Conservation (phyloP, 768 basidiomycete genomes). For the Pisolithus sp. region DNA sequence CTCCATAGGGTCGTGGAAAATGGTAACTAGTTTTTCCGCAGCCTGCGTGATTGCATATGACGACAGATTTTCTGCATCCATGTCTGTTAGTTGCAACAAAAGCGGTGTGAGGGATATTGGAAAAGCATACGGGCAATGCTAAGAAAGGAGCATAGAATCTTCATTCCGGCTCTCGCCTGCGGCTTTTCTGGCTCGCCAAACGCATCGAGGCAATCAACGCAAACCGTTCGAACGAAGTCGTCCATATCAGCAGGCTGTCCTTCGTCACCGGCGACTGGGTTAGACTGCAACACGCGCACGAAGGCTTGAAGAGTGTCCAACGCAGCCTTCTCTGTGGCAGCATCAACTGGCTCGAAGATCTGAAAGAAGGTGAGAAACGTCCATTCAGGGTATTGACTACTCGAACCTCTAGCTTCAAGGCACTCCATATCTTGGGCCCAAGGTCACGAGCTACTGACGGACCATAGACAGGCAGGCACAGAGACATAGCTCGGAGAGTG, state of each 20-base stretch:
- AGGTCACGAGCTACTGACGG: slow-evolving; percentile 48
- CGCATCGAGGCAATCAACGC: slow-evolving; percentile 73
- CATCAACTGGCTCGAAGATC: slow-evolving; percentile 91
- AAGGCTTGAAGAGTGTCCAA: slow-evolving; percentile 65
- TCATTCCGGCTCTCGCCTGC: slow-evolving; percentile 83
- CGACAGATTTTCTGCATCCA: slow-evolving; percentile 55
- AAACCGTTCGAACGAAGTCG: slow-evolving; percentile 67
- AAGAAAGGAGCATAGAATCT: slow-evolving; percentile 72
- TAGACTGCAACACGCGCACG: slow-evolving; percentile 65
- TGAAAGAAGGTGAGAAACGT: slow-evolving; percentile 24
- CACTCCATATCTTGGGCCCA: slow-evolving; percentile 82
- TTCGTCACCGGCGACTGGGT: slow-evolving; percentile 31
- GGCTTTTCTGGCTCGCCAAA: slow-evolving; percentile 90
- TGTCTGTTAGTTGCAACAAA: slow-evolving; percentile 1
- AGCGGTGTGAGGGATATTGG: background rate
- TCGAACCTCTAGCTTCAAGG: slow-evolving; percentile 79
- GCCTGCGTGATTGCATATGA: slow-evolving; percentile 61
- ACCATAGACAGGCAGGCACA: slow-evolving; percentile 85
- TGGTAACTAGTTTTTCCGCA: slow-evolving; percentile 66
- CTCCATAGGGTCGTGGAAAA: slow-evolving; percentile 72
- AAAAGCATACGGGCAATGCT: slow-evolving; percentile 64
- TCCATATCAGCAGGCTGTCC: slow-evolving; percentile 33
- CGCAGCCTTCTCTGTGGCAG: slow-evolving; percentile 66
- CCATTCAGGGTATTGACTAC: background rate
- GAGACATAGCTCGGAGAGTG: slow-evolving; percentile 68